Conservation (phyloP, 2,329 filamentous ascomycete species). For the Cyphellophora attinorum region DNA sequence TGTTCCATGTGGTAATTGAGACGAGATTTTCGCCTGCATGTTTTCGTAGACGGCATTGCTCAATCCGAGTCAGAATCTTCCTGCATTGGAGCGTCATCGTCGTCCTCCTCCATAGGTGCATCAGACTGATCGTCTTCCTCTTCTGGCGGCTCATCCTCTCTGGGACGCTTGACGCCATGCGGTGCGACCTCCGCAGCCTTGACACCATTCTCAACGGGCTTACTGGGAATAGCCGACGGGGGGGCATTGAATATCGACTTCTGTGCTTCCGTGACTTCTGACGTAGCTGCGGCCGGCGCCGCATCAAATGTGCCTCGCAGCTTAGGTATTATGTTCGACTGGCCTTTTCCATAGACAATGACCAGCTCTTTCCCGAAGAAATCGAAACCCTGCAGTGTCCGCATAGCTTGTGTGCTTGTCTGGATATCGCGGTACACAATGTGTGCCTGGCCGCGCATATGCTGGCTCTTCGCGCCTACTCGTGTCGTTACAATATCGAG, state of each 20-base stretch:
- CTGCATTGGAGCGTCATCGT: constrained; percentile 49
- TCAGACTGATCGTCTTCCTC: constrained; percentile 41
- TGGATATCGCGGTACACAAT: constrained; percentile 83
- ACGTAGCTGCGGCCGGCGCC: constrained; percentile 44
- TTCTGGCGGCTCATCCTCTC: constrained; percentile 58
- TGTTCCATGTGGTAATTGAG: too few relatives aligned
- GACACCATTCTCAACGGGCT: constrained; percentile 33
- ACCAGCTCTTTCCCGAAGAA: constrained; percentile 80
- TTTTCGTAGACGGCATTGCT: too few relatives aligned
- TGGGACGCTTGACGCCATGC: constrained; percentile 57
- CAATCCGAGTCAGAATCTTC: constrained; percentile 4
- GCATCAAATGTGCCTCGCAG: constrained; percentile 79
- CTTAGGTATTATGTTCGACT: constrained; percentile 80
- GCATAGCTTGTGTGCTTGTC: constrained; percentile 88
- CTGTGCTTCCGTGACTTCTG: constrained; percentile 65
- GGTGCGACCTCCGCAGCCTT: constrained; percentile 42
- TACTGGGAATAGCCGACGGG: constrained; percentile 35
- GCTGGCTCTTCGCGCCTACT: constrained; percentile 60
- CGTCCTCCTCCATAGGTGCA: constrained; percentile 60
- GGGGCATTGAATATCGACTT: constrained; percentile 69
- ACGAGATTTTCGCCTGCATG: too few relatives aligned
- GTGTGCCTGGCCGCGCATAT: constrained; percentile 95
- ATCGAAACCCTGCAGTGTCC: constrained; percentile 72
- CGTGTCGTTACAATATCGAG: constrained; percentile 69
- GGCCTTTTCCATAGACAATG: constrained; percentile 83